Evolutionary conservation across 345 rosid genomes (phyloP).

Genomic region (Ceriops tagal): DNA sequence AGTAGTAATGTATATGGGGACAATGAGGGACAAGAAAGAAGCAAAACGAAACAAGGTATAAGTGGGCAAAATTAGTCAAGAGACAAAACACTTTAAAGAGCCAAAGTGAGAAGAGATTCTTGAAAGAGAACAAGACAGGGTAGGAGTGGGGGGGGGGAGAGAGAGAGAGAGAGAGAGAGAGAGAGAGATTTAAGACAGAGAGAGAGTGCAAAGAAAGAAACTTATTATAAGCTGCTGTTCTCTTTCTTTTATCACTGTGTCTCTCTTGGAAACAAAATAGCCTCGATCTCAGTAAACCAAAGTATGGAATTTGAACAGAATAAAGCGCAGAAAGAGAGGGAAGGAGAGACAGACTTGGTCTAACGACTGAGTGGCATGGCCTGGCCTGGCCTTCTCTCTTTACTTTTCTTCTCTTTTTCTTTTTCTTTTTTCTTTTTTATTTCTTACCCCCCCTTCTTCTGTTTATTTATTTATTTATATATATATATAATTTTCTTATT

Average conservation of each 20-base stretch:
- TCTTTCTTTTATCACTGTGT: constrained; percentile 23
- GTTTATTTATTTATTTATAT: constrained; percentile 12
- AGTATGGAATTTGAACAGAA: constrained; percentile 73
- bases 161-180: constrained; percentile 28
- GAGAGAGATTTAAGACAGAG: constrained; percentile 15
- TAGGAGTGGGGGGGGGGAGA: constrained; percentile 28
- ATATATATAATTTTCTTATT: constrained; percentile 14
- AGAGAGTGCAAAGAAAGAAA: constrained; percentile 20
- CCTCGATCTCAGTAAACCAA: constrained; percentile 75
- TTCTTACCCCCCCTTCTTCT: background rate
- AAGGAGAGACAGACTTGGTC: constrained; percentile 32
- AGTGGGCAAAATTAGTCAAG: constrained; percentile 21
- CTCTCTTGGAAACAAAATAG: constrained; percentile 36
- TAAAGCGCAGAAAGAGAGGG: constrained; percentile 52
- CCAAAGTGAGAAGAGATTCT: constrained; percentile 69
- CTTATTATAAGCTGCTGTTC: constrained; percentile 26
- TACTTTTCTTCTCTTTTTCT: background rate
- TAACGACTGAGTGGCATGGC: background rate
- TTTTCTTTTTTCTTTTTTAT: background rate
- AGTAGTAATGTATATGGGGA: constrained; percentile 22
- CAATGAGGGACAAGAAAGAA: constrained; percentile 19
- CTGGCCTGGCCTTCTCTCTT: background rate
- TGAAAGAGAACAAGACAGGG: constrained; percentile 78
- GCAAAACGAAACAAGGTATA: constrained; percentile 27
- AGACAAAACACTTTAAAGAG: constrained; percentile 47